Evolutionary conservation across 371 early-diverging fungal species (phyloP).

Genomic region (Apophysomyces variabilis): DNA sequence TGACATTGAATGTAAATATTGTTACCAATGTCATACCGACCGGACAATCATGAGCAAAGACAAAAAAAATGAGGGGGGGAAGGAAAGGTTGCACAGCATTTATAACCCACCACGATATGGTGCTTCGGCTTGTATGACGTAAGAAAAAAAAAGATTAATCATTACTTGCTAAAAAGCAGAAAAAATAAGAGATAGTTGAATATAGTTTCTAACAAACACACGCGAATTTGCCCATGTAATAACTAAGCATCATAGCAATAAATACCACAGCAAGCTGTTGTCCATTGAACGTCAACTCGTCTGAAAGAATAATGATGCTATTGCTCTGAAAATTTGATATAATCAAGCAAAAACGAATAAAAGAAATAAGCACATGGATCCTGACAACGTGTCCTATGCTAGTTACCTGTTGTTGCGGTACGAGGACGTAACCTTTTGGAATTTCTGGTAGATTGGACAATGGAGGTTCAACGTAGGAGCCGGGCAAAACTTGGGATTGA

Average conservation of each 20-base stretch:
- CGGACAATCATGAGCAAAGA: too few species aligned
- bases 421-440: slow-evolving; percentile 52
- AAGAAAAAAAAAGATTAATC: background rate
- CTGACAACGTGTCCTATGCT: background rate
- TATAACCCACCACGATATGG: too few species aligned
- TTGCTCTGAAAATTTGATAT: slow-evolving; percentile 25
- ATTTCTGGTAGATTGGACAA: slow-evolving; percentile 23
- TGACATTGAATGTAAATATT: too few species aligned
- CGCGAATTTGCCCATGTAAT: slow-evolving; percentile 57
- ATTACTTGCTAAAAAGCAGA: background rate
- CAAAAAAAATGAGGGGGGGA: too few species aligned
- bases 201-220: slow-evolving; percentile 26
- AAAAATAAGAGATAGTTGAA: background rate
- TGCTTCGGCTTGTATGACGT: too few species aligned
- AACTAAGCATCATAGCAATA: slow-evolving; percentile 53
- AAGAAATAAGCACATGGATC: too few species aligned
- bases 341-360: background rate
- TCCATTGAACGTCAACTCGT: slow-evolving; percentile 54
- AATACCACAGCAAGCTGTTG: slow-evolving; percentile 55
- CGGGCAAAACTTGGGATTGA: background rate
- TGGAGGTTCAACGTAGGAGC: background rate
- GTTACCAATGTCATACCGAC: too few species aligned
- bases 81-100: too few species aligned
- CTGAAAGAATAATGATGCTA: slow-evolving; percentile 49
- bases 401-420: slow-evolving; percentile 49